Conservation (phyloP, 331 rosid species). For the Rhamnella rubrinervis region DNA sequence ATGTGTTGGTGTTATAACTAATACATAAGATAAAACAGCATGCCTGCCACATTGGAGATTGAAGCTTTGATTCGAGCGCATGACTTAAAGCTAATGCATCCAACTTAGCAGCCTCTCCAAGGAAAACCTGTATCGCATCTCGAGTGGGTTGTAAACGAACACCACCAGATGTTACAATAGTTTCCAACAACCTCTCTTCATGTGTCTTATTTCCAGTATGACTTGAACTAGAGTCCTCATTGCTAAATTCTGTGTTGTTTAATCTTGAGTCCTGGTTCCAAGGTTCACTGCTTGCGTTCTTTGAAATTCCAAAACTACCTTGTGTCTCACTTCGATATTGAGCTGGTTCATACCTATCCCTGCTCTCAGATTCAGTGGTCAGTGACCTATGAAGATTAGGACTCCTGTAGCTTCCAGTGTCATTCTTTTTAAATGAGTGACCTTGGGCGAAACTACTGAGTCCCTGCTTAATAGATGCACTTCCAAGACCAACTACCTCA, state of each 20-base stretch:
- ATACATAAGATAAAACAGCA: slow-evolving; percentile 9
- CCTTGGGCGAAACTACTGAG: slow-evolving; percentile 73
- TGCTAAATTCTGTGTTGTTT: slow-evolving; percentile 42
- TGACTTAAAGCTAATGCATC: slow-evolving; percentile 68
- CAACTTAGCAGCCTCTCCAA: slow-evolving; percentile 80
- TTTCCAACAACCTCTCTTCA: slow-evolving; percentile 90
- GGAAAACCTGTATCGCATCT: slow-evolving; percentile 86
- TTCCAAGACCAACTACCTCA: slow-evolving; percentile 97
- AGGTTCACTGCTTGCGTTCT: slow-evolving; percentile 50
- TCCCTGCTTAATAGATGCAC: slow-evolving; percentile 96
- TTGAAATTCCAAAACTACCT: slow-evolving; percentile 55
- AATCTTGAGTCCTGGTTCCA: slow-evolving; percentile 77
- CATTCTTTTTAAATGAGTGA: slow-evolving; percentile 71
- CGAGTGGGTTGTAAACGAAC: slow-evolving; percentile 97
- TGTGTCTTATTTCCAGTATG: slow-evolving; percentile 60
- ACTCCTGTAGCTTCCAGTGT: slow-evolving; percentile 76
- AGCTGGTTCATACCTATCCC: slow-evolving; percentile 72
- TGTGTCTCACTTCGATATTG: slow-evolving; percentile 63
- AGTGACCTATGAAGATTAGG: slow-evolving; percentile 88
- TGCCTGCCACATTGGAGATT: slow-evolving; percentile 98
- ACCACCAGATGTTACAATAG: slow-evolving; percentile 92
- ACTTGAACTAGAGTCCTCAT: slow-evolving; percentile 63
- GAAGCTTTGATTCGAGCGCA: slow-evolving; percentile 81
- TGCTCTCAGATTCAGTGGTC: slow-evolving; percentile 61
- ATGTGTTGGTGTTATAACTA: not conserved